Evolutionary conservation across 108 stramenopile genomes (phyloP).

Genomic region (Discostella pseudostelligera): DNA sequence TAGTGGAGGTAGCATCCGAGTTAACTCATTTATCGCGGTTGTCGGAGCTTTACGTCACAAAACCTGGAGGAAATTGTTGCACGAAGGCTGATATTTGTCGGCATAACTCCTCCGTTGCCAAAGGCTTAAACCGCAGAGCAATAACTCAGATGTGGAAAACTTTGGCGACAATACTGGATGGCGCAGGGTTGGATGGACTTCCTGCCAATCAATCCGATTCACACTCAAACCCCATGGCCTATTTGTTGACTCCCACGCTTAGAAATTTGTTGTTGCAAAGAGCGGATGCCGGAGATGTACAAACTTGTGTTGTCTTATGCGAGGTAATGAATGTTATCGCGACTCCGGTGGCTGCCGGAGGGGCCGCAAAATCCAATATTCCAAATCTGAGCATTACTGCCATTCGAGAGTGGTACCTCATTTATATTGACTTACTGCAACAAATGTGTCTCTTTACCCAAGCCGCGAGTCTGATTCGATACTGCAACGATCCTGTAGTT

Average conservation of each 20-base stretch:
- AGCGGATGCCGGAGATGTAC: constrained; percentile 85
- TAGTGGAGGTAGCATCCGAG: constrained; percentile 72
- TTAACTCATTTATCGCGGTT: constrained; percentile 76
- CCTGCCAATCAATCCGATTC: constrained; percentile 13
- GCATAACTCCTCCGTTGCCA: constrained; percentile 68
- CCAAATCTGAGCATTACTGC: constrained; percentile 60
- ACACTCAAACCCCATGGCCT: constrained; percentile 57
- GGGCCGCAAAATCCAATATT: constrained; percentile 44
- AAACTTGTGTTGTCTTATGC: constrained; percentile 80
- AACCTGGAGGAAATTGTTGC: constrained; percentile 44
- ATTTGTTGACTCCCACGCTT: constrained; percentile 67
- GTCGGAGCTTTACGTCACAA: constrained; percentile 65
- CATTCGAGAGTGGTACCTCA: constrained; percentile 85
- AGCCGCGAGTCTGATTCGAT: constrained; percentile 65
- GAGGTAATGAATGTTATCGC: constrained; percentile 78
- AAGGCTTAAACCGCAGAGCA: constrained; percentile 49
- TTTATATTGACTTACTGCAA: constrained; percentile 80
- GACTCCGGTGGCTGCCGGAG: constrained; percentile 33
- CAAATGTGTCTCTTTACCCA: constrained; percentile 84
- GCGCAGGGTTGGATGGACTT: constrained; percentile 54
- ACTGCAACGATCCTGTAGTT: constrained; percentile 71
- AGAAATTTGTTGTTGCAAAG: constrained; percentile 62
- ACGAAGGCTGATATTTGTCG: constrained; percentile 69
- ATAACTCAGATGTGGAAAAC: constrained; percentile 80
- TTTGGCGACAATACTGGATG: constrained; percentile 58